Conservation (phyloP, 2,329 filamentous ascomycete genomes). For the Coniochaeta ligniaria region DNA sequence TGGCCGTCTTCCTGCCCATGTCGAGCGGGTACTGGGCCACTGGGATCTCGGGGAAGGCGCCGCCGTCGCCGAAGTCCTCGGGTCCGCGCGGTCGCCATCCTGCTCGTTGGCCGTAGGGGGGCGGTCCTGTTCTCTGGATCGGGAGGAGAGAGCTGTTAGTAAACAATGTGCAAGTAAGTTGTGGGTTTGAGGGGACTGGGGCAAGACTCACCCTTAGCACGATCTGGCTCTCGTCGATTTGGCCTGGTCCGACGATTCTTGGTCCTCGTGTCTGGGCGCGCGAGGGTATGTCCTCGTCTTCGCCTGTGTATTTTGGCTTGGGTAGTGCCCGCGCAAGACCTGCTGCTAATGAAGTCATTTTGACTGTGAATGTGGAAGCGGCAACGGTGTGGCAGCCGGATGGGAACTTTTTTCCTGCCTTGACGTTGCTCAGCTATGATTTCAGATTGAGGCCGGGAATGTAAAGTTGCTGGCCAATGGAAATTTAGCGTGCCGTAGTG, state of each 20-base stretch:
- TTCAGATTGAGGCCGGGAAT: not conserved
- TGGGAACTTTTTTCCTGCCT: constrained; percentile 1
- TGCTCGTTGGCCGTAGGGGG: constrained; percentile 76
- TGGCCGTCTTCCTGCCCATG: constrained; percentile 76
- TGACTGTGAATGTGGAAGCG: constrained; percentile 8
- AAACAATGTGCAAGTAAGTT: constrained; percentile 2
- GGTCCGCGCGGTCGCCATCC: constrained; percentile 85
- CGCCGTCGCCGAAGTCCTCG: constrained; percentile 94
- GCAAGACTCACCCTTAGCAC: constrained; percentile 57
- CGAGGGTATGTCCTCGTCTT: constrained; percentile 72
- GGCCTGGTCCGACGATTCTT: constrained; percentile 70
- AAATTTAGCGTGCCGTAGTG: not conserved
- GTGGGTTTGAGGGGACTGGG: not conserved
- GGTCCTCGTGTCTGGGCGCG: constrained; percentile 72
- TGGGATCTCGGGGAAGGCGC: constrained; percentile 88
- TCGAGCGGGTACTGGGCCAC: constrained; percentile 93
- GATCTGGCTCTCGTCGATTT: constrained; percentile 80
- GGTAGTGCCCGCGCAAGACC: constrained; percentile 76
- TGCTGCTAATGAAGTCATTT: constrained; percentile 60
- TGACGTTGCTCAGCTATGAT: not conserved
- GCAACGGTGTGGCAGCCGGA: not conserved
- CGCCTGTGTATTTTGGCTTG: constrained; percentile 84
- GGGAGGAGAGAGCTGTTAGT: constrained; percentile 9
- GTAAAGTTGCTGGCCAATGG: not conserved
- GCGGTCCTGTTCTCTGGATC: constrained; percentile 68